Base-by-base conservation (phyloP, 371 early-diverging fungal species). In the Parasitella parasitica region DNA sequence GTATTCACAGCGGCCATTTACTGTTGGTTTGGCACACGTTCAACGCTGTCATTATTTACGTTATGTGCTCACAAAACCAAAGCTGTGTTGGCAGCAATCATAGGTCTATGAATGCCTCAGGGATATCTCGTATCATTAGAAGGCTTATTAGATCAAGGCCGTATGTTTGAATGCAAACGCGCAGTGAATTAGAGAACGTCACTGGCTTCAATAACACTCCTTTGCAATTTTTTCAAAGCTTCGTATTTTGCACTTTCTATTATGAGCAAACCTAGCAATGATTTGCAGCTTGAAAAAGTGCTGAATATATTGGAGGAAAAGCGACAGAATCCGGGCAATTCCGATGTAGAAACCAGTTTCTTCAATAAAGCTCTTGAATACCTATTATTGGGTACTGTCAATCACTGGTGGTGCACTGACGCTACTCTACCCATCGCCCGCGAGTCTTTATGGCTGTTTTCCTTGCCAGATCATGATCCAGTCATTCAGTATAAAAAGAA, bases 361-460 rank as follows among this genome's bases (percentile, higher is more conserved):
- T 80, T 70, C 35, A 77, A 80, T 49, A 69, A 68, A 9, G 55
- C 70, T 12, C 46, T 81, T 30, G 63, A 61, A 32, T 81, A 70
- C 53, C 61, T 81, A 4, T 48, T 81, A 35, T 55, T 62, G 2
- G 50, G 41, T 39, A 50, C 54, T 15, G 49, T 69, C 5, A 60
- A 68, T 35, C 81, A 81, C 49, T 81, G 81, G 81, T 81, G 78
- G 78, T 81, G 81, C 53, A 57, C 55, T 7, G 43, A 69, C 13
- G 34, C 53, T 11, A 54, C 66, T 5, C 49, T 66, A 36, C 67
- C 70, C 0, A 69, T 81, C 43, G 77, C 75, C 2, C 53, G 61
- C 22, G 81, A 81, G 57, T 76, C 78, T 0, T 54, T 81, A 4
- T 77, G 78, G 78, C 35, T 81, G 2, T 81, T 81, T 38, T 81